Percentiles rank a stretch among this genome's conserved stretches.
Conservation (phyloP, 495 filamentous ascomycete species). For the Penicillium coprophilum region DNA sequence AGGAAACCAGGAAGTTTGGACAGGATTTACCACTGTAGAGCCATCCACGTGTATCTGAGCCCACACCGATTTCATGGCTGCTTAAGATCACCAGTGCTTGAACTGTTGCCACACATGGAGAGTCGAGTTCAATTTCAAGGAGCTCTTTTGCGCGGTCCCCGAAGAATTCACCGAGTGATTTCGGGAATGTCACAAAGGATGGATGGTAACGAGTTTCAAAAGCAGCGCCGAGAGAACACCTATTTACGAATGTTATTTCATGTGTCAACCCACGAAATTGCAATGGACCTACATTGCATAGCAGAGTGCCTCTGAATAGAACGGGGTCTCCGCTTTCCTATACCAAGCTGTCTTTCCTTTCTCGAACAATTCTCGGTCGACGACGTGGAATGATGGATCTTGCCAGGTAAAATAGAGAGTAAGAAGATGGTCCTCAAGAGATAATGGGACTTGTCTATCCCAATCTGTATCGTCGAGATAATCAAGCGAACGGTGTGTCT, state of each 20-base stretch:
- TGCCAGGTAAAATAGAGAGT: constrained; percentile 42
- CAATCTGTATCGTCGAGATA: constrained; percentile 13
- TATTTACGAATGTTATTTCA: constrained; percentile 2
- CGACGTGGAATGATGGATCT: constrained; percentile 33
- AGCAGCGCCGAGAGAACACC: constrained; percentile 34
- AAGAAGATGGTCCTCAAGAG: constrained; percentile 34
- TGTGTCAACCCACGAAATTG: too few species aligned
- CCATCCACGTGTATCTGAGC: constrained; percentile 37
- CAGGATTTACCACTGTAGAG: constrained; percentile 35
- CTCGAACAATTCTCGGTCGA: constrained; percentile 29
- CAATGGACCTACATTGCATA: constrained; percentile 34
- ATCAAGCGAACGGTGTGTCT: constrained; percentile 10
- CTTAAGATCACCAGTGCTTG: constrained; percentile 39
- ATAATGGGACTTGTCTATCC: constrained; percentile 15
- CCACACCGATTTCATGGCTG: constrained; percentile 28
- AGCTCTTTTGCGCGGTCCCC: constrained; percentile 30
- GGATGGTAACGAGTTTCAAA: constrained; percentile 31
- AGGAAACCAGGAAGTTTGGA: not conserved
- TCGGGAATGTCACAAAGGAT: constrained; percentile 28
- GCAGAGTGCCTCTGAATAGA: constrained; percentile 35
- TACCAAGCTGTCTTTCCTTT: constrained; percentile 14
- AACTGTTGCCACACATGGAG: constrained; percentile 34
- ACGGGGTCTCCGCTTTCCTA: constrained; percentile 24
- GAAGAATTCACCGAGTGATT: constrained; percentile 34
- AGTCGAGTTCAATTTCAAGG: constrained; percentile 37